phyloP scores from a whole-genome alignment of 2,329 filamentous ascomycete genomes.

The Pseudocercospora ulei region DNA sequence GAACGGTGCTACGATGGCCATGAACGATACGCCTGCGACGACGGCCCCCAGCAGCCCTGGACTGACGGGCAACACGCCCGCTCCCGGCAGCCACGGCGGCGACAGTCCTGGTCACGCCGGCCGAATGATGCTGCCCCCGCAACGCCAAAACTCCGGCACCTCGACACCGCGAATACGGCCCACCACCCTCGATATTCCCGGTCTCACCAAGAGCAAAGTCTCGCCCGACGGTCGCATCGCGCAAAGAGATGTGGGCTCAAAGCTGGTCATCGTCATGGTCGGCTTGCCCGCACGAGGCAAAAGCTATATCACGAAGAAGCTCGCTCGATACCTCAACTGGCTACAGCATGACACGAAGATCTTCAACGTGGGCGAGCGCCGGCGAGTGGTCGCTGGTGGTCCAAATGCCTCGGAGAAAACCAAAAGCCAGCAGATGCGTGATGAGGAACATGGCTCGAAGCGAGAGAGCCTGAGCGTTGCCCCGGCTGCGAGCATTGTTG shows the following conservation, averaged over 20 bases:
- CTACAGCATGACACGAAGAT: conserved; percentile 91
- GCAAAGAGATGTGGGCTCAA: conserved; percentile 85
- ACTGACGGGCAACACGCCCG: conserved; percentile 21
- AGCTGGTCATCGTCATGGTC: conserved; percentile 97
- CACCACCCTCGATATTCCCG: conserved; percentile 92
- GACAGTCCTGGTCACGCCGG: conserved; percentile 24
- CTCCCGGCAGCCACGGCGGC: conserved; percentile 16
- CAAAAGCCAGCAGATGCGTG: conserved; percentile 18
- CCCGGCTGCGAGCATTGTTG: conserved; percentile 20
- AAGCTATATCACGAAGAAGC: conserved; percentile 97
- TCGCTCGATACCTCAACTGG: conserved; percentile 92
- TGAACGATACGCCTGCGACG: conserved; percentile 55
- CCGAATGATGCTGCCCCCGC: conserved; percentile 50
- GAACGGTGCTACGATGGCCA: conserved; percentile 33
- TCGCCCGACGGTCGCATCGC: conserved; percentile 93
- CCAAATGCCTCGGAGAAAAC: conserved; percentile 32
- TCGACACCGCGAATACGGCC: conserved; percentile 76
- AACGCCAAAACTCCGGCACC: conserved; percentile 60
- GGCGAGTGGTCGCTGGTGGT: conserved; percentile 65
- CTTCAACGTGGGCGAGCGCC: conserved; percentile 92
- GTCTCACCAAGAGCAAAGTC: conserved; percentile 87
- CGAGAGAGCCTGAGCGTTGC: conserved; percentile 22
- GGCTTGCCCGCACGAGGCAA: conserved; percentile 90
- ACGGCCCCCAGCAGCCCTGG: conserved; percentile 49
- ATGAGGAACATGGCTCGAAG: conserved; percentile 19